Base-by-base conservation (phyloP, 345 rosid genomes). In the Zanthoxylum bungeanum region DNA sequence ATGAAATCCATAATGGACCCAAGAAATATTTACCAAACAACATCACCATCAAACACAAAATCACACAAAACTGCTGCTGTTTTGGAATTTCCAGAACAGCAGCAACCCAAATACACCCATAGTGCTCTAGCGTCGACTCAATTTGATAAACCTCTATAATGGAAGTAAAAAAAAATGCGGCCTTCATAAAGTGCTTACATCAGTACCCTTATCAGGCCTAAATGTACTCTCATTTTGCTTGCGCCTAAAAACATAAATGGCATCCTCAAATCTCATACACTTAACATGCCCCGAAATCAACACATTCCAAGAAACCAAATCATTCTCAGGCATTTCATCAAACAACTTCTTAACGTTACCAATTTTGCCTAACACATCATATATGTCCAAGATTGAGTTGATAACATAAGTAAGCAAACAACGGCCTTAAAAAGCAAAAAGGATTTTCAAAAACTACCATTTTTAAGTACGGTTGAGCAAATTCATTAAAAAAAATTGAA, bases 81-180 rank as follows among this genome's bases (percentile, higher is more conserved):
- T n/a, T n/a, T n/a, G n/a, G n/a, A n/a, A n/a, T n/a, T n/a, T n/a
- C n/a, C n/a, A n/a, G n/a, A n/a, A n/a, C n/a, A n/a, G n/a, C n/a
- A n/a, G n/a, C n/a, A n/a, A n/a, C n/a, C n/a, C n/a, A n/a, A n/a
- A n/a, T n/a, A 68, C 83, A 80, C 7, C 80, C 78, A 62, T 80
- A 80, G 22, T 80, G 84, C 66, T 80, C 84, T 10, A 70, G 8
- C 60, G 73, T 77, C 16, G 84, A 78, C 70, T 66, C 49, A 33
- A 80, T 74, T 2, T 47, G 53, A 39, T 76, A 74, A 16, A 53
- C 30, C 10, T 22, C 27, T 46, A 52, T 73, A 78, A 80, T 80
- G 60, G 80, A 74, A 64, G 52, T 52, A 39, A 80, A 74, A n/a
- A 27, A 77, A 49, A 49, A 55, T 44, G 9, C 67, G 73, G n/a